Evolutionary conservation across 164 flowering plant species (phyloP).

Genomic region (Tetrastigma voinierianum): DNA sequence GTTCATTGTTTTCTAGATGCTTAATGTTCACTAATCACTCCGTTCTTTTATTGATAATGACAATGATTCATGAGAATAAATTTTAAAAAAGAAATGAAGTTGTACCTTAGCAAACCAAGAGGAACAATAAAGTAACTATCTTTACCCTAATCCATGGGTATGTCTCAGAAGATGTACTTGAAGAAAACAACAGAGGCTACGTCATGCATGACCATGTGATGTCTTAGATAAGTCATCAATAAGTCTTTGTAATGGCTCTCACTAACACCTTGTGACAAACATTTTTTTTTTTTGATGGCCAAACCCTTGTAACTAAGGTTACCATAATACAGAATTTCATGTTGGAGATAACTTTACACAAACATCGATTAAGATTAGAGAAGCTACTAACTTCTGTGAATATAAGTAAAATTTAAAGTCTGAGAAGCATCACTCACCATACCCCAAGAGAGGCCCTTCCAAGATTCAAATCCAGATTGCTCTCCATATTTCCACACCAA

Average conservation of each 20-base stretch:
- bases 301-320: neutral
- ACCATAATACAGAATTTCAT: neutral
- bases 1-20: too few species aligned
- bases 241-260: too few species aligned
- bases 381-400: neutral
- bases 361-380: neutral
- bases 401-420: neutral
- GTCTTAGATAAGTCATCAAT: neutral
- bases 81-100: too few species aligned
- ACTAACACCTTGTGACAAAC: neutral
- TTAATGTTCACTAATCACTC: too few species aligned
- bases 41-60: too few species aligned
- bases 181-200: neutral
- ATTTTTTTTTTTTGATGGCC: too few species aligned
- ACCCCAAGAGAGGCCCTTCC: slow-evolving; percentile 99
- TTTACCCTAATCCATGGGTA: neutral
- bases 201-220: neutral
- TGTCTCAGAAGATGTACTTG: neutral
- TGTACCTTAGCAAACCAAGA: too few species aligned
- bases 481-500: slow-evolving; percentile 97
- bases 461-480: slow-evolving; percentile 70
- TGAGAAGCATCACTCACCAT: slow-evolving; percentile 59
- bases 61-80: too few species aligned
- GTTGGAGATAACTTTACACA: neutral
- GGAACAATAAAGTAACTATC: too few species aligned